These are phyloP conservation scores for Yamadazyma pseudoaaseri DNA, from an alignment of 1,139 yeast genomes.

Conservation along the genomic window DNA sequence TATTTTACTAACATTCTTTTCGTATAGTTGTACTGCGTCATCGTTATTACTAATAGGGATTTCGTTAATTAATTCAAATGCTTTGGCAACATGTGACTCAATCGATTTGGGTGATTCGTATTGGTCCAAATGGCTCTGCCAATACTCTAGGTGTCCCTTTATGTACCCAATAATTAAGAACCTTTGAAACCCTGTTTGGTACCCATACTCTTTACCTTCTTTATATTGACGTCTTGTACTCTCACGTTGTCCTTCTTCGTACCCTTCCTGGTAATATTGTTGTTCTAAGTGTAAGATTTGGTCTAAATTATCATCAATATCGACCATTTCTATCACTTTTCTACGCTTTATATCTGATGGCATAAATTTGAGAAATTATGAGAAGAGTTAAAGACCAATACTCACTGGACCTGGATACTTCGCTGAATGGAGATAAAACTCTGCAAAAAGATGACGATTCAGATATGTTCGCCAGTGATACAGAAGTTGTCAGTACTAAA, in stretches of 20 bases:
- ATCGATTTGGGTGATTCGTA: constrained; percentile 19
- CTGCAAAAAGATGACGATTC: constrained; percentile 18
- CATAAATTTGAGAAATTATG: constrained; percentile 12
- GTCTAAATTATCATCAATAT: constrained; percentile 38
- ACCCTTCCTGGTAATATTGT: constrained; percentile 61
- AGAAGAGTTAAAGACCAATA: constrained; percentile 30
- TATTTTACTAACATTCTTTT: constrained; percentile 41
- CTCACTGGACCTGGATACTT: constrained; percentile 15
- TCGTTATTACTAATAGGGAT: constrained; percentile 42
- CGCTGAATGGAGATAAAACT: constrained; percentile 12
- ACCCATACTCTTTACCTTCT: constrained; percentile 78
- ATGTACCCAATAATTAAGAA: constrained; percentile 64
- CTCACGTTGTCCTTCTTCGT: constrained; percentile 51
- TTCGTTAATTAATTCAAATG: constrained; percentile 21
- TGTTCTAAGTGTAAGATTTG: constrained; percentile 54
- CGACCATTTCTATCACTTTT: constrained; percentile 9
- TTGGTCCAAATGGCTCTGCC: constrained; percentile 24
- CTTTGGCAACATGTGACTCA: constrained; percentile 28
- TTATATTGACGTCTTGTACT: constrained; percentile 40
- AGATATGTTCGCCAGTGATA: constrained; percentile 41
- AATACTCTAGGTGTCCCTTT: constrained; percentile 47
- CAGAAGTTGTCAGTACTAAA: constrained; percentile 14
- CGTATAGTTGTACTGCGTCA: constrained; percentile 47
- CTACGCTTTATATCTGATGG: constrained; percentile 9
- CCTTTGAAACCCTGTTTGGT: constrained; percentile 77